Evolutionary conservation across 805 yeast species (phyloP).

Genomic region (Candida sonorensis): DNA sequence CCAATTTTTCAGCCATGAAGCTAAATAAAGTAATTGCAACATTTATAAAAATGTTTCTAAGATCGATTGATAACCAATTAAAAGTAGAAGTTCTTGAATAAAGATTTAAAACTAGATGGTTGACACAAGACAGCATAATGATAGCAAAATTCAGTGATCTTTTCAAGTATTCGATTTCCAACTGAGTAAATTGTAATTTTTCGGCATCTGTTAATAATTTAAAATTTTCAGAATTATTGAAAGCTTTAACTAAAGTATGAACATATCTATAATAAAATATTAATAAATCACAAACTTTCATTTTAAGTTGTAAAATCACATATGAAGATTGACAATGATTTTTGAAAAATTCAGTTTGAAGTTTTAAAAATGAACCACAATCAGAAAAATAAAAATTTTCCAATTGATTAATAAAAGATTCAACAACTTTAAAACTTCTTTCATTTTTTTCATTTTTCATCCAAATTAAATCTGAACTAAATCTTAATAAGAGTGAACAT

Average conservation of each 20-base stretch:
- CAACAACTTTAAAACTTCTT: constrained; percentile 13
- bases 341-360: constrained; percentile 4
- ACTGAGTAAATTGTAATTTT: constrained; percentile 2
- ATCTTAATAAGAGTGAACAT: no score
- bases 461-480: no score
- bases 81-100: constrained; percentile 4
- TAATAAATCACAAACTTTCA: constrained; percentile 14
- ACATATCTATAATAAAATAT: constrained; percentile 16
- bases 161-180: constrained; percentile 9
- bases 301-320: constrained; percentile 5
- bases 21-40: constrained; percentile 9
- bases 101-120: constrained; percentile 9
- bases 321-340: neutral
- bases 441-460: no score
- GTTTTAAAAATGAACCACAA: constrained; percentile 4
- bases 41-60: constrained; percentile 17
- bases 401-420: constrained; percentile 12
- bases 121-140: constrained; percentile 13
- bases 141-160: constrained; percentile 14
- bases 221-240: constrained; percentile 9
- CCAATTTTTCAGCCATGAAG: no score
- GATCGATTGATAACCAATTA: constrained; percentile 17
- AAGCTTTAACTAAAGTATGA: constrained; percentile 5
- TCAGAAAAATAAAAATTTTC: constrained; percentile 11
- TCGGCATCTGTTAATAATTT: constrained; percentile 3